A percentile compares a stretch with the other conserved stretches of the same genome.
These are phyloP conservation scores for Boletales sp. DNA, from an alignment of 768 basidiomycete species.

Conservation along the genomic window DNA sequence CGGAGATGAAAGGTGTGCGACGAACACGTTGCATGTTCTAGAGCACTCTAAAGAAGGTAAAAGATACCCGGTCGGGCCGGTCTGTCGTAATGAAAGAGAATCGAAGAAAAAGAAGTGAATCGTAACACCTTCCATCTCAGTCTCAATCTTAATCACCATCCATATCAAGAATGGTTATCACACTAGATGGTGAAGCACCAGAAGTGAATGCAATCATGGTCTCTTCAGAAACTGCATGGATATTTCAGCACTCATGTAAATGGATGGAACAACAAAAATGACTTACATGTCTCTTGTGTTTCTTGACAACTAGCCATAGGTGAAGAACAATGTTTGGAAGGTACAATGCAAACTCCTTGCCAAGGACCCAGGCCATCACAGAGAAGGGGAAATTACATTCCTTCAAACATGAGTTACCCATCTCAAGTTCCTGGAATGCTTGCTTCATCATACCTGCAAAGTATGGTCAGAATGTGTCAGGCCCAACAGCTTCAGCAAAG, in stretches of 20 bases:
- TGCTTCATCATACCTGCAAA: constrained; percentile 96
- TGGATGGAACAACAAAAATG: not conserved
- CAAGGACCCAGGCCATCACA: constrained; percentile 96
- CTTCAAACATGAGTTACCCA: constrained; percentile 81
- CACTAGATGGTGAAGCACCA: constrained; percentile 68
- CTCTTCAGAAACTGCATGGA: constrained; percentile 43
- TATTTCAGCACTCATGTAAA: too few relatives aligned
- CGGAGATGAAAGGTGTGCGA: too few relatives aligned
- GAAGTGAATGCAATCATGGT: constrained; percentile 63
- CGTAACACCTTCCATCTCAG: constrained; percentile 74
- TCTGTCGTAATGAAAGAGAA: too few relatives aligned
- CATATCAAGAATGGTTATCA: constrained; percentile 56
- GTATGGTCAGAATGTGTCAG: constrained; percentile 91
- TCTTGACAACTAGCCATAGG: constrained; percentile 67
- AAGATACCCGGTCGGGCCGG: too few relatives aligned
- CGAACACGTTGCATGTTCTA: too few relatives aligned
- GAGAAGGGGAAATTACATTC: constrained; percentile 98
- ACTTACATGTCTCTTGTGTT: constrained; percentile 40
- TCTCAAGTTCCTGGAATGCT: constrained; percentile 84
- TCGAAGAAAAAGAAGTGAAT: too few relatives aligned
- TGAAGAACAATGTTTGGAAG: constrained; percentile 83
- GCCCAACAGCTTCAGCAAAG: constrained; percentile 94
- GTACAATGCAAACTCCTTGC: constrained; percentile 88
- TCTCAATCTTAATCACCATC: constrained; percentile 55
- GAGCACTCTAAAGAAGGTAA: too few relatives aligned